Base-by-base conservation (phyloP, 2,329 filamentous ascomycete species). In the Pyricularia sp. region DNA sequence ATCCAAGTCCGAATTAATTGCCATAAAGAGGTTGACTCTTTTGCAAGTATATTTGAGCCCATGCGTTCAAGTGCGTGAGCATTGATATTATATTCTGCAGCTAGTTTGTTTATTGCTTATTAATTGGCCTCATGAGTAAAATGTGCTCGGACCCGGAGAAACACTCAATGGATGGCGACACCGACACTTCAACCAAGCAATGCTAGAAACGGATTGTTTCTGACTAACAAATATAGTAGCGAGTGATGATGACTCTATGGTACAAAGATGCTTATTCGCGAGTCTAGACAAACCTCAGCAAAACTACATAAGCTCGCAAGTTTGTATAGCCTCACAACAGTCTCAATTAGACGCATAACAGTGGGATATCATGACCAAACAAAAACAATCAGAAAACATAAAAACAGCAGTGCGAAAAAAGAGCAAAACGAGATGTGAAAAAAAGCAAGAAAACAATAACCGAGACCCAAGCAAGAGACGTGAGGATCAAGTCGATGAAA, bases 381-480 rank as follows among this genome's bases (percentile, higher is more conserved):
- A n/a, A 64, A 30, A 64, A 30, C 59, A 64, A n/a, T 17, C 23
- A 64, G 20, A 64, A 50, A 50, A 26, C n/a, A 64, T 26, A 9
- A 58, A 33, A 6, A 66, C 23, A 65, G 30, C 30, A 65, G 30
- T 11, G 31, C 10, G 70, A 31, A 69, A 70, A 69, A 69, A 42
- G 25, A 70, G 33, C 36, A 63, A n/a, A 65, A 50, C 68, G 23
- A 36, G 25, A 36, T 9, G 30, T 25, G 23, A 66, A 10, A 50
- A 10, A 50, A 59, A 26, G n/a, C 25, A 9, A 63, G 11, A 42
- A 5, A 42, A 68, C 42, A 26, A 25, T 28, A 42, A 65, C 14
- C 20, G 7, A 50, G 42, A n/a, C 42, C 20, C 20, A 50, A 4
- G 42, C 42, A 50, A 20, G 7, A 36, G 6, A 17, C 42, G 42